Base-by-base conservation (phyloP, 1,139 yeast species). In the Sugiyamaella sp. region DNA sequence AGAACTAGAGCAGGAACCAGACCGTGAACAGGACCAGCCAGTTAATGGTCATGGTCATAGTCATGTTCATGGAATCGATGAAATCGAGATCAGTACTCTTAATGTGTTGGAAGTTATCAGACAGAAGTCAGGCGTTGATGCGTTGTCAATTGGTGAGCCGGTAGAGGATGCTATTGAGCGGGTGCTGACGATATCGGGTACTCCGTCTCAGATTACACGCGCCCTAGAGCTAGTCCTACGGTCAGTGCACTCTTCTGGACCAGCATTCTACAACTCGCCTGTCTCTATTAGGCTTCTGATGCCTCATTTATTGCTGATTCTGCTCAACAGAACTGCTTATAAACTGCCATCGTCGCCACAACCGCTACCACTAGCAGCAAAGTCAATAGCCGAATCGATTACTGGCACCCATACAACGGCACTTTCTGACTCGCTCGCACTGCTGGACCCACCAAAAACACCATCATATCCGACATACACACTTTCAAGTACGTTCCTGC, bases 181-280 rank as follows among this genome's bases (percentile, higher is more conserved):
- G 58, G 85, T 88, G 42, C 78, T 87, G 14, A 80, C 84, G 56
- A 84, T 88, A 2, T 75, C 85, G 56, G 96, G 96, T 0, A 75
- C 86, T 0, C 80, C 88, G 1, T 90, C 85, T 59, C 79, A 81
- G 60, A 93, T 86, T 12, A 89, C 95, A 8, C 79, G 81, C 24
- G 56, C 59, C 84, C 79, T 59, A 22, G 14, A 16, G 12, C 8
- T 8, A 14, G 24, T 44, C 5, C 44, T 49, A 9, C 42, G 47
- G 41, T n/a, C n/a, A n/a, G 25, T 49, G 6, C 25, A 17, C 6
- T 9, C n/a, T 9, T 16, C 49, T 19, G n/a, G 12, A 22, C 4
- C 49, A n/a, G 42, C 24, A 43, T 4, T 39, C 14, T n/a, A n/a
- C n/a, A n/a, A n/a, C n/a, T n/a, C n/a, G n/a, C n/a, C n/a, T n/a